Evolutionary conservation across 257 asterid species (phyloP), one percentile per base, ranked within the genome.

Genomic region (Gynochthodes officinalis): DNA sequence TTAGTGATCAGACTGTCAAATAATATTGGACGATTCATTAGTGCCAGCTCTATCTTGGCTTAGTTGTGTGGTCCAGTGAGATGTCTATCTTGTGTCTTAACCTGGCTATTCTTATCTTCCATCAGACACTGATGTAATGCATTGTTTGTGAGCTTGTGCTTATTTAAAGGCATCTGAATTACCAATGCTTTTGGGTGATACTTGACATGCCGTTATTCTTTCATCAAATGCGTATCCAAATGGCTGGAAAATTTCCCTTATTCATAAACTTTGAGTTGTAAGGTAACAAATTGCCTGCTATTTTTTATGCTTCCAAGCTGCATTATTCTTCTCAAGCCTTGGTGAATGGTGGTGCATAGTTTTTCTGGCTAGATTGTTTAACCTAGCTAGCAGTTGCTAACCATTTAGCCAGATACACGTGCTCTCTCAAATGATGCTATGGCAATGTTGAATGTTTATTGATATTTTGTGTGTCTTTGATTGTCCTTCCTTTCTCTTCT

Each of bases 291-390:
- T 13, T 33, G 25, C 43, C 67, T 33, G 40, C 27, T 39, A 23
- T 46, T 25, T 64, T 8, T 1, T 19, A 32, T 39, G 49, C 30
- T 64, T 4, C 7, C 25, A 44, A 27, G 25, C 39, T 27, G 52
- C 35, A 35, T 35, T 40, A n/a, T 62, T 37, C 64, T 46, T 15
- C 70, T 72, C 52, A 62, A 72, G 52, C 49, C 21, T 35, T 32
- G 5, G 46, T 27, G 14, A 53, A 48, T 19, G 32, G 19, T 21
- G 39, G 13, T 7, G 32, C 21, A 16, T 32, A 30, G 16, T 4
- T 71, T 28, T 50, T 40, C 11, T 25, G 6, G 0, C 21, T 13
- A 21, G 10, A 54, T 37, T 43, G 48, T 33, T 39, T 19, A 57
- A 15, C 67, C 23, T 30, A 19, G 40, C 1, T 28, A 10, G 33